A percentile compares a stretch with the other conserved stretches of the same genome.
Evolutionary conservation across 805 yeast species (phyloP).

Genomic region (Teunomyces gatunensis): DNA sequence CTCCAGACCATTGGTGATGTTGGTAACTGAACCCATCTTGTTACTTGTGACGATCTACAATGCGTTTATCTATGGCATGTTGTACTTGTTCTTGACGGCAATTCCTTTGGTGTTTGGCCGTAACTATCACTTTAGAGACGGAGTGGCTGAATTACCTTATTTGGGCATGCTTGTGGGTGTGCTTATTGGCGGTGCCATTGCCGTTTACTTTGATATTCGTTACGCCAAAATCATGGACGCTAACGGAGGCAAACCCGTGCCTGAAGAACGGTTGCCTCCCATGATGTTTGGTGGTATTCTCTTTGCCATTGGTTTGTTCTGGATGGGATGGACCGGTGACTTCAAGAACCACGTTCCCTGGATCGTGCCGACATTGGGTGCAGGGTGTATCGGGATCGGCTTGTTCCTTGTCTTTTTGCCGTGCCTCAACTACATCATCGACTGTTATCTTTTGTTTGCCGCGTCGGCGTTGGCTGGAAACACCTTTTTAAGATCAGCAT

Average conservation of each 20-base stretch:
- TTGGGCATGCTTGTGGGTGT: slow-evolving; percentile 39
- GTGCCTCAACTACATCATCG: slow-evolving; percentile 58
- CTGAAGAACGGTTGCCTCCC: slow-evolving; percentile 78
- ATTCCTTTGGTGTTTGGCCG: slow-evolving; percentile 44
- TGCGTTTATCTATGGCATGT: slow-evolving; percentile 48
- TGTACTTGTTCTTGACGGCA: slow-evolving; percentile 45
- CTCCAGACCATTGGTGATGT: slow-evolving; percentile 39
- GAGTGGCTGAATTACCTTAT: slow-evolving; percentile 29
- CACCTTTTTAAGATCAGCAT: slow-evolving; percentile 55
- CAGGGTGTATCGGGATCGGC: slow-evolving; percentile 42
- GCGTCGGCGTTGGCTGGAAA: slow-evolving; percentile 68
- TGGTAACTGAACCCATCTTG: slow-evolving; percentile 41
- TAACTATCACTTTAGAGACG: slow-evolving; percentile 21
- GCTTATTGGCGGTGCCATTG: slow-evolving; percentile 25
- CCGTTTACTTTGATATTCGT: slow-evolving; percentile 24
- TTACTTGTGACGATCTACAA: slow-evolving; percentile 44
- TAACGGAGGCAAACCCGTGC: slow-evolving; percentile 52
- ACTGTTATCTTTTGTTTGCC: slow-evolving; percentile 54
- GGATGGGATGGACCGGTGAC: slow-evolving; percentile 88
- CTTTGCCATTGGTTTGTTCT: slow-evolving; percentile 76
- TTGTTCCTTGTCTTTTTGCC: slow-evolving; percentile 58
- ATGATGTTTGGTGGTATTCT: slow-evolving; percentile 69
- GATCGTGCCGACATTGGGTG: slow-evolving; percentile 59
- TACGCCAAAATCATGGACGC: slow-evolving; percentile 33
- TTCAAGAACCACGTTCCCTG: slow-evolving; percentile 73